Evolutionary conservation across 2,329 filamentous ascomycete genomes (phyloP), one percentile per base, ranked within the genome.

Genomic region (Diaporthe citriasiana): DNA sequence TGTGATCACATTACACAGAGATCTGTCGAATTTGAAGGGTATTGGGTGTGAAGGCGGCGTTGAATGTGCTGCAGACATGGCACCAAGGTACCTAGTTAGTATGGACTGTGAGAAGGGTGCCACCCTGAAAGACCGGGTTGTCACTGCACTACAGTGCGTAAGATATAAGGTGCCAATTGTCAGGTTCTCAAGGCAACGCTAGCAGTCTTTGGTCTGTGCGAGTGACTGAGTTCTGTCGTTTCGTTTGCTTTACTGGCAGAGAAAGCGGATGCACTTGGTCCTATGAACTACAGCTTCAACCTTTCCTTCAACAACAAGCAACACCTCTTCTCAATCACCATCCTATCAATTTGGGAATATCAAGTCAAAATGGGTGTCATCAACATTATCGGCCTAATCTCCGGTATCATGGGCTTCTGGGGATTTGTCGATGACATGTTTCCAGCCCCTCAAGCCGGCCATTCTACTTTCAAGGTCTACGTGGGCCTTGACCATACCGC

Each of bases 381-480:
- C 22, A 2, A 51, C 4, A 4, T 66, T 25, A 27, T 66, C 8
- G 60, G 60, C 22, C 13, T 66, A 19, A 19, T 66, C 12, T 10
- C 19, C 2, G 27, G 45, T 6, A 22, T 25, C 60, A 66, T 66
- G 7, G 60, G 60, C 22, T 10, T 51, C 7, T 66, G 60, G 60
- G 22, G 30, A n/a, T 66, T 66, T 19, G 30, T 22, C 33, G 60
- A 66, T 0, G 30, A 66, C 27, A 66, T 66, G 60, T 66, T 66
- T 9, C 60, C 60, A 4, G 45, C 10, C n/a, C 47, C 2, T 12
- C 7, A 51, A 19, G 22, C 19, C 45, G 22, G 15, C 12, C 15
- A 51, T 30, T 66, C 60, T 22, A 35, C 8, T 10, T 66, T 50
- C 60, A 66, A 66, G 60, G 15, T 66, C n/a, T 66, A 51, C 30